phyloP scores from a whole-genome alignment of 257 asterid genomes.

The Handroanthus guayacan region DNA sequence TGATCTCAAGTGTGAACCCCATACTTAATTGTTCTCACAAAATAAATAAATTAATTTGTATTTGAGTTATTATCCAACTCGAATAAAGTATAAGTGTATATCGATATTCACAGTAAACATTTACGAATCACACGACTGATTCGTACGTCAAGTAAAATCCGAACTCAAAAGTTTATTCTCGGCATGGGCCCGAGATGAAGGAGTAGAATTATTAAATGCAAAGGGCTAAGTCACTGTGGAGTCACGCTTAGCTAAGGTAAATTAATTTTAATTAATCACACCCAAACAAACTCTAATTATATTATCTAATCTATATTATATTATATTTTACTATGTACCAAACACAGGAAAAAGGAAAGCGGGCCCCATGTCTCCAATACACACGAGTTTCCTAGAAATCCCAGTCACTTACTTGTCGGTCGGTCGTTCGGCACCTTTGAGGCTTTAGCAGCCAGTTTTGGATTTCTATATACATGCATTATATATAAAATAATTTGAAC shows the following conservation, averaged over 20 bases:
- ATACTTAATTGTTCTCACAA: too few species aligned
- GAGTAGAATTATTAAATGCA: not conserved
- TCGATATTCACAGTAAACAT: too few species aligned
- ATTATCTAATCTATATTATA: not conserved
- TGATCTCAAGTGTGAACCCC: too few species aligned
- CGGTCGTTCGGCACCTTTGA: not conserved
- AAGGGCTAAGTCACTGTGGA: not conserved
- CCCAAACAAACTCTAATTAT: not conserved
- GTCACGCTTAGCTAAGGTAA: not conserved
- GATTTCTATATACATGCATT: too few species aligned
- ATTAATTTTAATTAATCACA: not conserved
- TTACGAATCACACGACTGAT: too few species aligned
- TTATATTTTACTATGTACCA: not conserved
- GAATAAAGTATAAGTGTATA: too few species aligned
- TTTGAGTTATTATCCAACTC: too few species aligned
- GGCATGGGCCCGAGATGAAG: not conserved
- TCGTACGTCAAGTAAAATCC: too few species aligned
- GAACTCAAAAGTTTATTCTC: too few species aligned
- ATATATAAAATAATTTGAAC: too few species aligned
- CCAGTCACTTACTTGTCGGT: slow-evolving; percentile 14
- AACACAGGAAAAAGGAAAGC: not conserved
- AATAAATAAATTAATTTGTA: too few species aligned
- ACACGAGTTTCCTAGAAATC: not conserved
- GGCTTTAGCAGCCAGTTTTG: too few species aligned
- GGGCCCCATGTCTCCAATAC: not conserved